Percentiles rank a stretch among this genome's conserved stretches.
Conservation (phyloP, 371 early-diverging fungal species). For the Saksenaea vasiformis region DNA sequence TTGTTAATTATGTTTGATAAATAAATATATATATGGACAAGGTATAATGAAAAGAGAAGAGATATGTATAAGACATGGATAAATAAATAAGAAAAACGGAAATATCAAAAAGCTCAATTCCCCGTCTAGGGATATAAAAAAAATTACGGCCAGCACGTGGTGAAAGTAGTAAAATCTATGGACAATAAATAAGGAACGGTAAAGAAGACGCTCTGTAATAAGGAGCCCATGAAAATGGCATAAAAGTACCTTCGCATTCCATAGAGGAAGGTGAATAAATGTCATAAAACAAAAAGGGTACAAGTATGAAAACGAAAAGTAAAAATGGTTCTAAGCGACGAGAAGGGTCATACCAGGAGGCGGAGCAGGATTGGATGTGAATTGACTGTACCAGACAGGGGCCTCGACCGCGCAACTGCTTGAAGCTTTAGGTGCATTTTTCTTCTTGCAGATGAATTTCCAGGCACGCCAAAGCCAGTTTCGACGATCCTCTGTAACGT, state of each 20-base stretch:
- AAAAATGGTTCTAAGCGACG: slow-evolving; percentile 7
- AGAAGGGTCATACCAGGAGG: slow-evolving; percentile 14
- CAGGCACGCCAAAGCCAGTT: slow-evolving; percentile 3
- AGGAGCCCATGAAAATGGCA: neutral
- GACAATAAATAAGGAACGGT: slow-evolving; percentile 5
- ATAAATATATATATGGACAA: neutral
- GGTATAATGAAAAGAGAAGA: neutral
- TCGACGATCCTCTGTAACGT: neutral
- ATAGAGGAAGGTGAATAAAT: neutral
- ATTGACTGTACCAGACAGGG: slow-evolving; percentile 31
- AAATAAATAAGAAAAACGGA: slow-evolving; percentile 5
- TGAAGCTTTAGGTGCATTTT: neutral
- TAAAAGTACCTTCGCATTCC: neutral
- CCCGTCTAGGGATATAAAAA: neutral
- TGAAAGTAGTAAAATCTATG: neutral
- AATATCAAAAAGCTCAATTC: slow-evolving; percentile 4
- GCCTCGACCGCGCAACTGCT: slow-evolving; percentile 2
- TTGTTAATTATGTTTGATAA: no score
- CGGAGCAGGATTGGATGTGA: slow-evolving; percentile 21
- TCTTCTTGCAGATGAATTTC: slow-evolving; percentile 1
- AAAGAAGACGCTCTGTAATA: neutral
- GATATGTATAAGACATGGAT: neutral
- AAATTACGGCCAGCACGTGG: neutral
- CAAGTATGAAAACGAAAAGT: neutral
- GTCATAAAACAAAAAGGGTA: neutral